These are phyloP conservation scores for Cercophora newfieldiana DNA, from an alignment of 495 filamentous ascomycete genomes.

Conservation along the genomic window DNA sequence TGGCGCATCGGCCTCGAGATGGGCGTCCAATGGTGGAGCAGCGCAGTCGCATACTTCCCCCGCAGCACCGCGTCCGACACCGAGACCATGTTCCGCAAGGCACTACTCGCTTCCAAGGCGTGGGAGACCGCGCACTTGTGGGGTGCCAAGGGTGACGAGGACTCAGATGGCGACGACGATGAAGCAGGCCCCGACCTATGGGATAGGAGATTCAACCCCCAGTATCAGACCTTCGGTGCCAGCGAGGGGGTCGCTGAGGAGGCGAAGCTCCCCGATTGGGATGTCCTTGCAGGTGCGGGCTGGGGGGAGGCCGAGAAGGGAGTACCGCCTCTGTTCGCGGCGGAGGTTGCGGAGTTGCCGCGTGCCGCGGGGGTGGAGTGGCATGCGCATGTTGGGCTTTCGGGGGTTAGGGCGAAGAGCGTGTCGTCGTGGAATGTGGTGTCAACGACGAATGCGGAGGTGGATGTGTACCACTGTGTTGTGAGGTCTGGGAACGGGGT, in stretches of 20 bases:
- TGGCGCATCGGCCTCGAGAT: constrained; percentile 77
- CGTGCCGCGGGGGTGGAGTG: constrained; percentile 35
- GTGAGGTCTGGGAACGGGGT: constrained; percentile 13
- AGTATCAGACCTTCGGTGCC: constrained; percentile 32
- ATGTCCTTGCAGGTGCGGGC: constrained; percentile 20
- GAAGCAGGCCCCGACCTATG: constrained; percentile 66
- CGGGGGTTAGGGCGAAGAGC: constrained; percentile 1
- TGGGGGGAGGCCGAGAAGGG: constrained; percentile 3
- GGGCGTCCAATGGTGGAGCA: constrained; percentile 70
- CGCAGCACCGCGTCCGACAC: not conserved
- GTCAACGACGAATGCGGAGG: not conserved
- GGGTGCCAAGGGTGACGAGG: constrained; percentile 18
- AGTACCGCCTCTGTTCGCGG: constrained; percentile 67
- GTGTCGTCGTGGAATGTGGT: constrained; percentile 6
- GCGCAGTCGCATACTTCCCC: constrained; percentile 70
- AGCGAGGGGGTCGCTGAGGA: constrained; percentile 13
- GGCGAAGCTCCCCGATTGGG: constrained; percentile 38
- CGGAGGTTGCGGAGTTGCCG: constrained; percentile 51
- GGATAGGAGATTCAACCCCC: constrained; percentile 63
- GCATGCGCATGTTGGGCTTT: constrained; percentile 35
- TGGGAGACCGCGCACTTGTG: constrained; percentile 42
- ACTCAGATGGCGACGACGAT: constrained; percentile 35
- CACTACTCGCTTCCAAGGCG: constrained; percentile 25
- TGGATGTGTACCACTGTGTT: constrained; percentile 18
- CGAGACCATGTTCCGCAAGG: constrained; percentile 17